A percentile compares a stretch with the other conserved stretches of the same genome.
Conservation (phyloP, 164 flowering plant species). For the Brasenia schreberi region DNA sequence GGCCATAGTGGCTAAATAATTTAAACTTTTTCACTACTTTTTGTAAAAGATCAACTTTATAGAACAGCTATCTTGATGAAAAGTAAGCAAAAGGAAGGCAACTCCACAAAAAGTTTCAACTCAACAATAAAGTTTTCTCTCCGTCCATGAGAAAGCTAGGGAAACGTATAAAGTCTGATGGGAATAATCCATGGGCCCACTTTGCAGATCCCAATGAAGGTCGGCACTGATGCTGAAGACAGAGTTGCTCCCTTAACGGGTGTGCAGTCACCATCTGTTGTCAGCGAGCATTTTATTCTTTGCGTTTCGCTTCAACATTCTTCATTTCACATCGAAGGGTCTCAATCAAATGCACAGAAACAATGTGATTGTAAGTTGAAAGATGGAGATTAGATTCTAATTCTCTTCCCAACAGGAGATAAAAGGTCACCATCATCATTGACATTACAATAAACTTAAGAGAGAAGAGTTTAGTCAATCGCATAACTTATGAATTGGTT, state of each 20-base stretch:
- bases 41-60: not conserved
- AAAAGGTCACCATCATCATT: not conserved
- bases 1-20: not conserved
- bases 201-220: constrained; percentile 1
- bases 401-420: not conserved
- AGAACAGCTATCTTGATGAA: not conserved
- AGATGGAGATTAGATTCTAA: not conserved
- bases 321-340: not conserved
- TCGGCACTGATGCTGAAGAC: constrained; percentile 1
- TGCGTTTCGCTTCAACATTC: not conserved
- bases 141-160: not conserved
- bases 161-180: not conserved
- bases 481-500: not conserved
- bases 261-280: not conserved
- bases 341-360: not conserved
- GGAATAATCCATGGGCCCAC: not conserved
- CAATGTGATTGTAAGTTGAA: not conserved
- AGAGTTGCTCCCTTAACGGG: not conserved
- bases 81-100: constrained; percentile 1
- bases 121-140: constrained; percentile 1
- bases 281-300: constrained; percentile 1
- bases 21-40: not conserved
- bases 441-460: not conserved
- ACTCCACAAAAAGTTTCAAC: not conserved
- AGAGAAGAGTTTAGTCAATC: not conserved